Evolutionary conservation across 2,329 filamentous ascomycete genomes (phyloP), one percentile per base, ranked within the genome.

Genomic region (Dactylellina sp.): DNA sequence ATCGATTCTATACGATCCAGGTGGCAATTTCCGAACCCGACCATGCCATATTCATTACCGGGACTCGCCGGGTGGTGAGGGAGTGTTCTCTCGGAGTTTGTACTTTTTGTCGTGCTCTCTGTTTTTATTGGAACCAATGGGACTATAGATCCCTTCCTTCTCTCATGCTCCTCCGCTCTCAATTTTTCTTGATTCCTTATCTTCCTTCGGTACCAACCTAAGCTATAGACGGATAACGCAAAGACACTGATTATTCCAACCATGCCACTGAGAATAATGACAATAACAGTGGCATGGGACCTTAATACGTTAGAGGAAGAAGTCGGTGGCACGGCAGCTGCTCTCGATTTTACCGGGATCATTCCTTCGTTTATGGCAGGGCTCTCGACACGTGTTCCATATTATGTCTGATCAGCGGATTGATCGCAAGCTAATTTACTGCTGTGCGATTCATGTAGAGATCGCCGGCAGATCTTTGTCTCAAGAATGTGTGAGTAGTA

Each of bases 21-120:
- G 4, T 64, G 6, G 46, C 60, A 65, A 37, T 60, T 65, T 1
- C 55, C 68, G 28, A 72, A 65, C 11, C 60, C 60, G 2, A 61
- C n/a, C 20, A 65, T 14, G 12, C 24, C 55, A 56, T 65, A 72
- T 18, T 59, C 46, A 40, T 55, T 44, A 4, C 28, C 24, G 11
- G 47, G 12, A 47, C 53, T 53, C 3, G 12, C 42, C 28, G 32
- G 55, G 22, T 53, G 9, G 7, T 16, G 47, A 5, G 60, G 53
- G 3, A 72, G 20, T 0, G 39, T 65, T 5, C 35, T 28, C 6
- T 60, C 60, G 0, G 44, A 53, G 14, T 2, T 40, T 24, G 28
- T 37, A 14, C 39, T 59, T n/a, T 20, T 7, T 1, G 44, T 22
- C 5, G 24, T 56, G 12, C 18, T 25, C 7, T 60, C 44, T 7